Evolutionary conservation across 2,329 filamentous ascomycete species (phyloP), one percentile per base, ranked within the genome.

Genomic region (Colletotrichum phormii): DNA sequence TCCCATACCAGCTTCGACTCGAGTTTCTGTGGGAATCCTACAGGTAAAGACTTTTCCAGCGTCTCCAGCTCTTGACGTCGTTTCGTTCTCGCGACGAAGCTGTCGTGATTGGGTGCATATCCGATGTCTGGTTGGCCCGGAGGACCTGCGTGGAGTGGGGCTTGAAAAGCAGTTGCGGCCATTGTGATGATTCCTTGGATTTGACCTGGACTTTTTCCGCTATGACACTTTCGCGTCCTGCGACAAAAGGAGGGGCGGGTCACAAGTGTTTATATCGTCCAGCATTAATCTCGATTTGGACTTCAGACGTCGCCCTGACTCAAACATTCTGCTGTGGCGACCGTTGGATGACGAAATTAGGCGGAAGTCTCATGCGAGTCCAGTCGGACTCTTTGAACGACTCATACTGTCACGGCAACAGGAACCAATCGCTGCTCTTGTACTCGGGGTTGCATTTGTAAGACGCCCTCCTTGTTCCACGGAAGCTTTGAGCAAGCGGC

Each of bases 1-100:
- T 91, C 87, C 89, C 89, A 92, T 0, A 90, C 89, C 4, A 91
- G 80, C 9, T 86, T 80, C 0, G 86, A 87, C 5, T 82, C 77
- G 7, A 91, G 79, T 64, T 85, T 77, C 6, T 76, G 29, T 0
- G 89, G 89, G 61, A 90, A 91, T 0, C 87, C 87, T 8, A 78
- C 75, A 0, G 89, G 89, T 0, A 91, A 76, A 0, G 79, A 78
- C 4, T 78, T 83, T 3, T 80, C 77, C 0, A 87, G 76, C 0
- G 78, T 76, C 11, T 86, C 86, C 0, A 79, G 82, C 54, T 84
- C 80, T 4, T 84, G 79, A 2, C 87, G 83, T 4, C 82, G 81
- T 62, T 86, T 80, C n/a, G 82, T 82, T 5, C 89, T 85, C 1
- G 85, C 84, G 33, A 86, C 81, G 75, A 88, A 92, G 75, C 88